A percentile compares a stretch with the other conserved stretches of the same genome.
These are phyloP conservation scores for Arxiozyma slooffiae DNA, from an alignment of 1,139 yeast genomes.

Conservation along the genomic window DNA sequence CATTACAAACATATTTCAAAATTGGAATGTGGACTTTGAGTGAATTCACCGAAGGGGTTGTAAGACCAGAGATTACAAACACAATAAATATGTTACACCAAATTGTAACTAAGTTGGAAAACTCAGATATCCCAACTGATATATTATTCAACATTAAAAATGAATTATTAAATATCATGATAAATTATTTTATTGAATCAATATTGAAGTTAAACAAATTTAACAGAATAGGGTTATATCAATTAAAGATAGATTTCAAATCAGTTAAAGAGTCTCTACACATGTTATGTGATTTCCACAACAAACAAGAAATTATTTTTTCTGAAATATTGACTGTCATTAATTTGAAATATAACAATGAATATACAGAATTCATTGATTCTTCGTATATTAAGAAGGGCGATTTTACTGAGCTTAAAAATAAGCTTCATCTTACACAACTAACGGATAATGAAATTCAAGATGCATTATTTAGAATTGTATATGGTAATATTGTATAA, in stretches of 20 bases:
- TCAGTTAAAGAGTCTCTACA: conserved; percentile 37
- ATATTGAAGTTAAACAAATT: conserved; percentile 59
- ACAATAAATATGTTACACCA: conserved; percentile 19
- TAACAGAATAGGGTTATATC: conserved; percentile 44
- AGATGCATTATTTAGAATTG: conserved; percentile 31
- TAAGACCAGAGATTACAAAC: conserved; percentile 23
- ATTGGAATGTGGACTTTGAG: conserved; percentile 19
- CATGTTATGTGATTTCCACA: conserved; percentile 27
- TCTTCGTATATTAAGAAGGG: conserved; percentile 26
- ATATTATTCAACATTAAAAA: conserved; percentile 29
- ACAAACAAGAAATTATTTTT: conserved; percentile 31
- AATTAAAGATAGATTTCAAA: conserved; percentile 45
- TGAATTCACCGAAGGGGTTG: conserved; percentile 9
- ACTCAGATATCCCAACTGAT: conserved; percentile 20
- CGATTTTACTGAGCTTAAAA: conserved; percentile 24
- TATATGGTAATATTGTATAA: conserved; percentile 19
- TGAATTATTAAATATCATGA: conserved; percentile 39
- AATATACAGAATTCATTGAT: conserved; percentile 31
- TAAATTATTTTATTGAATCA: conserved; percentile 45
- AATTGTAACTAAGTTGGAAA: conserved; percentile 29
- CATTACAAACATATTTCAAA: conserved; percentile 26
- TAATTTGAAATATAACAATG: conserved; percentile 34
- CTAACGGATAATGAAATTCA: conserved; percentile 31
- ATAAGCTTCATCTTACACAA: conserved; percentile 15
- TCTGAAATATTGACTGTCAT: conserved; percentile 35